Evolutionary conservation across 2,329 filamentous ascomycete genomes (phyloP), one percentile per base, ranked within the genome.

Genomic region (Pezicula rhizophila): DNA sequence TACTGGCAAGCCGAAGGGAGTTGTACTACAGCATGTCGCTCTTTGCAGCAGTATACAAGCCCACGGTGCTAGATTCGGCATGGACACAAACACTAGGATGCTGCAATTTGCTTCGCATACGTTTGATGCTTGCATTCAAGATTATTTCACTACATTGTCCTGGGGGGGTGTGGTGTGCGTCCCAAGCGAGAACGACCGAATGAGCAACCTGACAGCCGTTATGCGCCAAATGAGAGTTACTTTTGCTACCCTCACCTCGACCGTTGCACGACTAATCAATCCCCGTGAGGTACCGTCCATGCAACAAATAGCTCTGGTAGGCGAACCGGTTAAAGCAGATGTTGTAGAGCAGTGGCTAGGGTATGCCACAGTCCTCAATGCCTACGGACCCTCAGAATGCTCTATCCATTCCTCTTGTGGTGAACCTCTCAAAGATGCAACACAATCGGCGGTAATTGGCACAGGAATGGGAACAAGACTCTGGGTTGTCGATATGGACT

Each of bases 91-190:
- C 12, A 42, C 40, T 5, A 42, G 40, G n/a, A 42, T 42, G 40
- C n/a, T 42, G n/a, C 40, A 42, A 42, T 42, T 42, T 42, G 23
- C 40, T n/a, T 23, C 40, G 12, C 40, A 42, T 42, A 42, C 40
- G 5, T 42, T 42, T 42, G 40, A 42, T 42, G 10, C 2, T 28
- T 42, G 40, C 40, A 42, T 42, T 28, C 40, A 42, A 28, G 40
- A 42, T 5, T 42, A 42, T 42, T 42, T 42, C n/a, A 42, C 40
- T 26, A 42, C 40, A 26, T 42, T 31, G 25, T 42, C 40, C 40
- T 42, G 40, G 40, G 40, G 40, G 8, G 40, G 40, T 11, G 23
- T 42, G 40, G 23, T 42, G 20, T 42, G 40, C 23, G 40, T 42
- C 11, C 40, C 40, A 42, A 31, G 23, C 23, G 40, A 42, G 25